phyloP scores from a whole-genome alignment of 2,329 filamentous ascomycete species.

The Chalaropsis thielavioides region DNA sequence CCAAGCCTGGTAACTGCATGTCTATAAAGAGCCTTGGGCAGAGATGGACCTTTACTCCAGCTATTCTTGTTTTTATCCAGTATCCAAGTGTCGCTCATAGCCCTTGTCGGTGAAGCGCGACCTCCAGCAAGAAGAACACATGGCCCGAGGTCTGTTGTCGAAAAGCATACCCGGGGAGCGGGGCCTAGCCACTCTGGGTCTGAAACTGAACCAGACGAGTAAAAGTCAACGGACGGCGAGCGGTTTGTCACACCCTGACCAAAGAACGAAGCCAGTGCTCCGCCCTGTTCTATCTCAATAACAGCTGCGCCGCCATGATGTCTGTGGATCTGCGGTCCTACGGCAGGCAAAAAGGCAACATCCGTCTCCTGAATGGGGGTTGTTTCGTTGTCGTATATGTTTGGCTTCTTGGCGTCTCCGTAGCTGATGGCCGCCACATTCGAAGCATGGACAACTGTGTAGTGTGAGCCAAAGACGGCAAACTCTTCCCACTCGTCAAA shows the following conservation, averaged over 20 bases:
- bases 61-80: conserved; percentile 36
- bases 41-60: conserved; percentile 51
- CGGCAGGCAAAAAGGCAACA: not conserved
- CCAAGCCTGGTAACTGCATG: conserved; percentile 48
- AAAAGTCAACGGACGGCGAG: conserved; percentile 3
- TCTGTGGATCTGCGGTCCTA: not conserved
- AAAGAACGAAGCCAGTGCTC: conserved; percentile 17
- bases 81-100: conserved; percentile 62
- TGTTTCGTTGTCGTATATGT: not conserved
- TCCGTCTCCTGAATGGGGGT: not conserved
- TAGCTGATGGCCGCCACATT: not conserved
- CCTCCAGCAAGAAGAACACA: conserved; percentile 58
- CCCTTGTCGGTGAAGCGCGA: conserved; percentile 56
- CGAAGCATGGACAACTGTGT: conserved; percentile 57
- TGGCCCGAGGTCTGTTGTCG: conserved; percentile 49
- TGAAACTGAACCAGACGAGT: not conserved
- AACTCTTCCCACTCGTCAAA: conserved; percentile 98
- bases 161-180: conserved; percentile 54
- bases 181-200: conserved; percentile 24
- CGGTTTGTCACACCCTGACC: conserved; percentile 13
- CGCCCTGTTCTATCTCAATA: not conserved
- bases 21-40: conserved; percentile 61
- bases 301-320: conserved; percentile 10
- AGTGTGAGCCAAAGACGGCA: conserved; percentile 69
- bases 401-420: not conserved